Evolutionary conservation across 345 rosid genomes (phyloP), one percentile per base, ranked within the genome.

Genomic region (Turritis glabra): DNA sequence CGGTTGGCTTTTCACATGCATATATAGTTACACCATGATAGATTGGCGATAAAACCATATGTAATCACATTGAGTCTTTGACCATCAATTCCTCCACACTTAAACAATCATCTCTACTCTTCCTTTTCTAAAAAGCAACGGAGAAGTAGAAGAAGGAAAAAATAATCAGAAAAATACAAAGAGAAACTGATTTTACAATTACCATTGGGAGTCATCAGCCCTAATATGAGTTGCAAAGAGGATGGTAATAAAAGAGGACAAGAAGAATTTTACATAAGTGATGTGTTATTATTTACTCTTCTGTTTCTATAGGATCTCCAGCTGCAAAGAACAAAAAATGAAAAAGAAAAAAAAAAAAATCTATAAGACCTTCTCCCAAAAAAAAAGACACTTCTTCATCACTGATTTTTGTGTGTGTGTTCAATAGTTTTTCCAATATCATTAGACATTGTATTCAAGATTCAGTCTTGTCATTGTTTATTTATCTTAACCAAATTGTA

Each of bases 121-220:
- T 69, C 79, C 47, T 30, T 68, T 43, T 40, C 18, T 0, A 66
- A 25, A 69, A 60, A 73, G 13, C 43, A 65, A 69, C 3, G 51
- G 48, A 60, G 22, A 66, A 56, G 62, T 59, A 66, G 67, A 50
- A 11, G 48, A 26, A 23, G 11, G 3, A 38, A 7, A 18, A 32
- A 47, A 47, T 7, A 19, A 59, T 38, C 22, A 47, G 18, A 40
- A 37, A 32, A 38, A 37, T 67, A 51, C 70, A 68, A 52, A 51
- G 69, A 76, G 17, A 62, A 65, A 44, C 64, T 51, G 79, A 68
- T 52, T 58, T 52, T 53, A 76, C 50, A 76, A 30, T 69, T 40
- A 52, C 69, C 68, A 58, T 29, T 48, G 2, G 13, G 57, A 46
- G 48, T 74, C 64, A 35, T 58, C 23, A 25, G n/a, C 61, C 64